Conservation (phyloP, 2,329 filamentous ascomycete species). For the Fusarium anthophilum region DNA sequence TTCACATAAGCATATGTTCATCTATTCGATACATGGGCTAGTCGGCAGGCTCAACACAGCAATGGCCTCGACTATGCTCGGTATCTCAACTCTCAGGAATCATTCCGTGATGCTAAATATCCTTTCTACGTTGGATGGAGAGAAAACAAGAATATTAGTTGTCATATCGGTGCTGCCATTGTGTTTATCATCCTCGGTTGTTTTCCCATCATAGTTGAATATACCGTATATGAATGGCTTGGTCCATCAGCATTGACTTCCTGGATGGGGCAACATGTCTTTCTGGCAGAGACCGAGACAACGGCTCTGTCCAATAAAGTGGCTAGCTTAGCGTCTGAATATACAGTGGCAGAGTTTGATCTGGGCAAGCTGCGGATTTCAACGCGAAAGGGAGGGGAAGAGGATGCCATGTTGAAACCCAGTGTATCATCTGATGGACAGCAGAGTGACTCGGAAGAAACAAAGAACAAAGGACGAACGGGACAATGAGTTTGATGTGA, state of each 20-base stretch:
- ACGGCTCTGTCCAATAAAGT: background rate
- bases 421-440: background rate
- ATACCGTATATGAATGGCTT: conserved; percentile 10
- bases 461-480: background rate
- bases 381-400: background rate
- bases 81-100: conserved; percentile 2
- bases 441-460: background rate
- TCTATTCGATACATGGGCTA: conserved; percentile 3
- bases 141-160: background rate
- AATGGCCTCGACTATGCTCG: conserved; percentile 4
- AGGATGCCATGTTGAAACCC: background rate
- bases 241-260: conserved; percentile 20
- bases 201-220: background rate
- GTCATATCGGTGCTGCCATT: background rate
- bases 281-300: background rate
- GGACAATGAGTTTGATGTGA: background rate
- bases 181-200: conserved; percentile 9
- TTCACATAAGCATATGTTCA: conserved; percentile 4
- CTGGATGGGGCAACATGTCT: conserved; percentile 18
- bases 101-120: background rate
- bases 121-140: background rate
- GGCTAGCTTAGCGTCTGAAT: background rate
- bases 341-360: background rate
- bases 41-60: background rate
- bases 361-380: conserved; percentile 6